Evolutionary conservation across 352 stramenopile species (phyloP), one percentile per base, ranked within the genome.

Genomic region (Globisporangium nodosum): DNA sequence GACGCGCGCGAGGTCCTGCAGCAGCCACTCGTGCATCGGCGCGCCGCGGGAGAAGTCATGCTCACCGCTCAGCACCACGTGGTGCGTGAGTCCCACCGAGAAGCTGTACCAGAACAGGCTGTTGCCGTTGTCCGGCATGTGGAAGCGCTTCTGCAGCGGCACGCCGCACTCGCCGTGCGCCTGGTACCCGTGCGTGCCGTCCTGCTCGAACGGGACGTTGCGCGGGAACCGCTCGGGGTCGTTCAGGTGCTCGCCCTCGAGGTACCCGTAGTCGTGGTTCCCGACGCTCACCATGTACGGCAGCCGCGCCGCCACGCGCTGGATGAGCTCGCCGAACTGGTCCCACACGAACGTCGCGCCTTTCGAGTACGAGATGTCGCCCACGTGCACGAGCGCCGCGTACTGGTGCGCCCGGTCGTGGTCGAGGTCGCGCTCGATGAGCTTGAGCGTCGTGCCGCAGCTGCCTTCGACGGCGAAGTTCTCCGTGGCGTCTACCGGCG

Each of bases 1-100:
- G 16, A 86, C 61, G 46, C 45, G 60, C 52, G 74, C 68, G 39
- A 98, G 67, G 59, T 97, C 89, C 9, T 71, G 61, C 56, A 96
- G 73, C 30, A 98, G 63, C 83, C 90, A 98, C 37, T 76, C 61
- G 61, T 97, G 92, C 68, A 98, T 94, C 31, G 65, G 65, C 5
- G 88, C 96, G 16, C 88, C 92, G 24, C 60, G 63, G 1, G 75
- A 76, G 65, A 94, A 86, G 69, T 98, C 78, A 61, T 98, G 90
- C 63, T 98, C 94, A 27, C 85, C 91, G 30, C 80, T 94, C 55
- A 98, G 85, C 52, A 85, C 58, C 0, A 66, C 57, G 53, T 85
- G 73, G 43, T 84, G 76, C 31, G 56, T 62, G 31, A 86, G 64
- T 1, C 76, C 76, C 0, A 61, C 68, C 40, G 83, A 65, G 52